Evolutionary conservation across 106 monocot genomes (phyloP).

Genomic region (Iris macrosiphon): DNA sequence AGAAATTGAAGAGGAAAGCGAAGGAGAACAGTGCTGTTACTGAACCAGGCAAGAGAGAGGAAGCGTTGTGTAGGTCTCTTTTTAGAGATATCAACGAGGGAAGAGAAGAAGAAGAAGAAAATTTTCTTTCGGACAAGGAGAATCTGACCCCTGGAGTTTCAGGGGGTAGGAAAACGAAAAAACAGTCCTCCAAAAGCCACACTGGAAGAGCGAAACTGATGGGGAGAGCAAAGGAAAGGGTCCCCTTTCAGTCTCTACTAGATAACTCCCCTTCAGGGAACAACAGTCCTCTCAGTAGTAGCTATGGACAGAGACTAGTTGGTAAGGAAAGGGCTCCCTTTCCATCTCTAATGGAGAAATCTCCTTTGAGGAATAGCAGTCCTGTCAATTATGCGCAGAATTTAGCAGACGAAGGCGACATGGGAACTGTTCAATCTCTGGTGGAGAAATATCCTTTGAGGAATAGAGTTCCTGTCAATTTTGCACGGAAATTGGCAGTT

Average conservation of each 20-base stretch:
- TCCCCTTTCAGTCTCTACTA: conserved; percentile 28
- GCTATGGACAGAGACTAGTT: background rate
- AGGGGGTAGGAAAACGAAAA: conserved; percentile 9
- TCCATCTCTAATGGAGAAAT: conserved; percentile 20
- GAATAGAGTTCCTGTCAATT: background rate
- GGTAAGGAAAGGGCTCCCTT: conserved; percentile 30
- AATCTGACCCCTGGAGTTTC: conserved; percentile 17
- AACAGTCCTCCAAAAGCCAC: conserved; percentile 1
- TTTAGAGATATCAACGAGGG: background rate
- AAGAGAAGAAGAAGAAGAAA: conserved; percentile 4
- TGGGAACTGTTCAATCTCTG: too few species aligned
- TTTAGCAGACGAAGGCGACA: background rate
- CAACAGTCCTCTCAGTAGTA: background rate
- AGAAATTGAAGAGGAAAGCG: background rate
- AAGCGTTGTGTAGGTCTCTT: background rate
- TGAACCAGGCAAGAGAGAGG: too few species aligned
- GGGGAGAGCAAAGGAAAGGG: conserved; percentile 26
- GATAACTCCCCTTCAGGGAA: conserved; percentile 13
- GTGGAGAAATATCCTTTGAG: background rate
- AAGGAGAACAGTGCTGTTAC: background rate
- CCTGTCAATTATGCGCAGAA: background rate
- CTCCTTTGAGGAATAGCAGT: conserved; percentile 6
- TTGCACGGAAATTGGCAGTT: background rate
- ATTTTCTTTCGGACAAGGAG: conserved; percentile 16
- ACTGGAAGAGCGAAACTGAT: conserved; percentile 13